Base-by-base conservation (phyloP, 2,329 filamentous ascomycete genomes). In the Aspergillus sp. region DNA sequence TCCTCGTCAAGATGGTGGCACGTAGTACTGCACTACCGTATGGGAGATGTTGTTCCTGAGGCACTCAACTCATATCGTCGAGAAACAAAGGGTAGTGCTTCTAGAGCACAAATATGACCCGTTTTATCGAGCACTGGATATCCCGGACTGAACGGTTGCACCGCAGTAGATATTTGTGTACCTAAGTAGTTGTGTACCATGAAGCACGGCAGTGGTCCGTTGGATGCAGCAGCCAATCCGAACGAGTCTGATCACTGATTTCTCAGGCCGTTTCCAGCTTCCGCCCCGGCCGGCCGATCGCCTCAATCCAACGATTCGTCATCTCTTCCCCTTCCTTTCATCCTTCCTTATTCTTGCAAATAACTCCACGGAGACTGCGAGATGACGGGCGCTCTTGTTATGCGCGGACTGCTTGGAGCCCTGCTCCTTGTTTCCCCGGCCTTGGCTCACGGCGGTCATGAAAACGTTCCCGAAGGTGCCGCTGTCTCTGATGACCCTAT, bases 401-500 rank as follows among this genome's bases (percentile, higher is more conserved):
- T 59, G 36, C 60, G 63, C 55, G 59, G 64, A 55, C 62, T 66
- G 56, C 59, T 72, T 55, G 57, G 62, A 36, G 56, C 67, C 41
- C 60, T 73, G 32, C 59, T 72, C 36, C 44, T 75, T 22, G 60
- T 65, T 45, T 61, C 66, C n/a, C 56, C 67, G 36, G 69, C 59
- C 13, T 60, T 68, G 30, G 81, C 80, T 48, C 83, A 85, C 67
- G 82, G 81, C 42, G 82, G 81, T 65, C 80, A 85, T 68, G 75
- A 78, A 58, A 74, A 77, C 61, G 87, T 95, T 61, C 83, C 85
- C 15, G 86, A 90, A 63, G 90, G 89, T 66, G 76, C 87, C 64
- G 81, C 83, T 30, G 78, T 90, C 67, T 90, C 89, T n/a, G 68
- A 75, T 45, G 90, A 93, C 34, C 90, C 90, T 1, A 83, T 93